phyloP scores from a whole-genome alignment of 495 filamentous ascomycete species.

The Podospora fimiseda region DNA sequence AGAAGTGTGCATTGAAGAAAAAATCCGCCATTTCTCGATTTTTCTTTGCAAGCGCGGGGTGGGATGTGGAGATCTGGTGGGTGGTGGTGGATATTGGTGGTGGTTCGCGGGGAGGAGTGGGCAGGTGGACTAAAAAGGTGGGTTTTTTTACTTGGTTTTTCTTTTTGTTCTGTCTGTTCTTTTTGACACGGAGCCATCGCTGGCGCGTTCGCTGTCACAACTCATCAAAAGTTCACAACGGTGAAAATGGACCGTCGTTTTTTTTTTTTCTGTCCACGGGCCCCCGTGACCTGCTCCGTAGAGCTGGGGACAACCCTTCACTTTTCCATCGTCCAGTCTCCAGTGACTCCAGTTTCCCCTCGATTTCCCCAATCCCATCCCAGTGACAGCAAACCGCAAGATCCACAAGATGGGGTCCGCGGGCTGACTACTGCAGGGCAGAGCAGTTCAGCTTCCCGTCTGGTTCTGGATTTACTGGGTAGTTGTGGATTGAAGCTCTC shows the following conservation, averaged over 20 bases:
- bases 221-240: too few relatives aligned
- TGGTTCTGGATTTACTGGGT: too few relatives aligned
- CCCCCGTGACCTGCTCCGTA: neutral
- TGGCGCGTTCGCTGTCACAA: too few relatives aligned
- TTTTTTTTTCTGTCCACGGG: neutral
- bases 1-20: conserved; percentile 16
- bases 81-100: conserved; percentile 4
- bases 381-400: neutral
- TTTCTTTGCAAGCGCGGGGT: conserved; percentile 23
- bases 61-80: conserved; percentile 25
- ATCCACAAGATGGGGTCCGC: neutral
- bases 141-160: neutral
- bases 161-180: neutral
- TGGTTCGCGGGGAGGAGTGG: neutral
- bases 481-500: too few relatives aligned
- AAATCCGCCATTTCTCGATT: neutral
- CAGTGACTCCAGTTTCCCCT: neutral
- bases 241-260: neutral
- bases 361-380: neutral
- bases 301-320: neutral
- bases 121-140: neutral
- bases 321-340: neutral
- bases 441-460: neutral
- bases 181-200: neutral
- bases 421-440: neutral